Evolutionary conservation across 345 rosid genomes (phyloP).

Genomic region (Salix suchowensis): DNA sequence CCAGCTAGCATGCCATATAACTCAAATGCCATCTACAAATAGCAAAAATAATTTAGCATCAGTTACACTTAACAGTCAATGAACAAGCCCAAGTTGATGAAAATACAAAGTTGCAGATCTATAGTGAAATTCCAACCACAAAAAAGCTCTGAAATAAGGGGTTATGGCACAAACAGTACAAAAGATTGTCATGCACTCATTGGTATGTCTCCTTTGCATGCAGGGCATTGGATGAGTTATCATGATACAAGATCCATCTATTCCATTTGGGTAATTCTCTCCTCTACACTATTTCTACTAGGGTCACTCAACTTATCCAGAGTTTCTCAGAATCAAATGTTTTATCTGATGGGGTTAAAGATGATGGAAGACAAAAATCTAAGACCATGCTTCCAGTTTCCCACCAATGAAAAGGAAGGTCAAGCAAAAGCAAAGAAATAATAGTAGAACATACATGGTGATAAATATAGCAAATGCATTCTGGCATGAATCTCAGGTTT

Average conservation of each 20-base stretch:
- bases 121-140: background rate
- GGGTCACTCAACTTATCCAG: background rate
- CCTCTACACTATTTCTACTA: constrained; percentile 1
- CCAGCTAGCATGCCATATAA: constrained; percentile 98
- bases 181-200: background rate
- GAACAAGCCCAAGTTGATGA: background rate
- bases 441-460: constrained; percentile 73
- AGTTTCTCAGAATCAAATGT: background rate
- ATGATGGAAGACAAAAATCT: background rate
- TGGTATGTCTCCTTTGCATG: background rate
- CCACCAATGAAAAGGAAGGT: background rate
- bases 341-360: background rate
- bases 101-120: background rate
- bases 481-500: constrained; percentile 98
- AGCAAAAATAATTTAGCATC: background rate
- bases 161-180: background rate
- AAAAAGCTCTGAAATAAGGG: background rate
- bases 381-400: background rate
- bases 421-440: background rate
- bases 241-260: background rate
- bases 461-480: constrained; percentile 96
- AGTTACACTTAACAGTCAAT: background rate
- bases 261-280: background rate
- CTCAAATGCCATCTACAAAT: constrained; percentile 91
- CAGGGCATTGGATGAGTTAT: background rate